These are phyloP conservation scores for Leccinum fuscescens DNA, from an alignment of 1,284 basidiomycete genomes.

Conservation along the genomic window DNA sequence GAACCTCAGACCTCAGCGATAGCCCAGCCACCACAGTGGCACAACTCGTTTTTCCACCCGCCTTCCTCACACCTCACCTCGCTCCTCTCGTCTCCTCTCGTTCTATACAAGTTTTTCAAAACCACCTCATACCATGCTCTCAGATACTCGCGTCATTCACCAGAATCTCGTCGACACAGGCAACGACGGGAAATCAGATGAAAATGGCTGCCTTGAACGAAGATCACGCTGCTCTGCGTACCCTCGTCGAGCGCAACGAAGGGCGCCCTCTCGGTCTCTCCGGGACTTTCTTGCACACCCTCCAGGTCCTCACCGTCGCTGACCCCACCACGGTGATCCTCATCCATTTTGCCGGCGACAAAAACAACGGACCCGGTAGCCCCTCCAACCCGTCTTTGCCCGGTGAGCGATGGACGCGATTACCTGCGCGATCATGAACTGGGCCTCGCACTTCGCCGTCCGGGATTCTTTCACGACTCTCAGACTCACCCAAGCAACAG, in stretches of 20 bases:
- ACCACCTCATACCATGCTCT: slow-evolving; percentile 5
- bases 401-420: slow-evolving; percentile 17
- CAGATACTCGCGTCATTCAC: slow-evolving; percentile 20
- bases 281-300: slow-evolving; percentile 17
- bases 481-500: too few species aligned
- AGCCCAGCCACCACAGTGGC: slow-evolving; percentile 1
- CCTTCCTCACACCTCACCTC: slow-evolving; percentile 2
- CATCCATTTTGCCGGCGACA: slow-evolving; percentile 26
- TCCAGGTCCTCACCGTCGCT: slow-evolving; percentile 29
- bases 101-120: not conserved
- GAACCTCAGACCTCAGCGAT: not conserved
- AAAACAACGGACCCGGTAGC: slow-evolving; percentile 37
- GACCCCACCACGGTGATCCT: slow-evolving; percentile 30
- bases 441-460: too few species aligned
- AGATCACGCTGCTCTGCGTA: slow-evolving; percentile 21
- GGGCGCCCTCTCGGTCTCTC: slow-evolving; percentile 34
- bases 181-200: slow-evolving; percentile 25
- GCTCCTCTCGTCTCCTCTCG: not conserved
- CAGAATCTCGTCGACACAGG: slow-evolving; percentile 31
- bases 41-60: slow-evolving; percentile 7
- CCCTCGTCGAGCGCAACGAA: slow-evolving; percentile 32
- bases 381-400: slow-evolving; percentile 16
- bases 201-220: slow-evolving; percentile 25
- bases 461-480: too few species aligned
- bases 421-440: slow-evolving; percentile 24